Conservation (phyloP, 1,284 basidiomycete species). For the Trichosporon sp. region DNA sequence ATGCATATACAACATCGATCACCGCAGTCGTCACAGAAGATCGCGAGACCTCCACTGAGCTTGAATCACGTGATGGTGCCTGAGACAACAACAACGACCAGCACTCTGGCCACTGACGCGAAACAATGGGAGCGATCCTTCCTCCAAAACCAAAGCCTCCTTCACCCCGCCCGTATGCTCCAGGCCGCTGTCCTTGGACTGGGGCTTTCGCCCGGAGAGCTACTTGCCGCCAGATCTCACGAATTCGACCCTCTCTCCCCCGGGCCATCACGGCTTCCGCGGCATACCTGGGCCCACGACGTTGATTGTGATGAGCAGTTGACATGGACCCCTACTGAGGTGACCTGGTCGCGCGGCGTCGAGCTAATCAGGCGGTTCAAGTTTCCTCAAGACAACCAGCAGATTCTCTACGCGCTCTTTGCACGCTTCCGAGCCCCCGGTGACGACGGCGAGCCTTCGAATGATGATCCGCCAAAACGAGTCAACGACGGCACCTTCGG, state of each 20-base stretch:
- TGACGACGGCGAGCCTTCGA: conserved; percentile 6
- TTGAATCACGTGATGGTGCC: conserved; percentile 1
- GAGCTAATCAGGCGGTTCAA: conserved; percentile 73
- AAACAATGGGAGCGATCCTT: too few relatives aligned
- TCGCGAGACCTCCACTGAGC: neutral
- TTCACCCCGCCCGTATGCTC: conserved; percentile 1
- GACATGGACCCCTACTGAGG: conserved; percentile 69
- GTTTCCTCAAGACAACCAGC: conserved; percentile 69
- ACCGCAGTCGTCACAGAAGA: too few relatives aligned
- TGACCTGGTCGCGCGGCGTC: conserved; percentile 70
- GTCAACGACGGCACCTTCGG: conserved; percentile 44
- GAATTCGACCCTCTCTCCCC: conserved; percentile 15
- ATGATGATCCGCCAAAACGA: conserved; percentile 34
- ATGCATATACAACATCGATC: too few relatives aligned
- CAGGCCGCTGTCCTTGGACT: conserved; percentile 19
- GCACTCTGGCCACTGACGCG: neutral
- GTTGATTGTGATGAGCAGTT: conserved; percentile 60
- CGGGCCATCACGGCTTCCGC: neutral
- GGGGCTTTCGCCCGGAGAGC: conserved; percentile 14
- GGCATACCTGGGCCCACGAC: conserved; percentile 7
- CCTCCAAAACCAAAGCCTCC: neutral
- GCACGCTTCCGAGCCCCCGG: conserved; percentile 52
- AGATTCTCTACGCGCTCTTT: conserved; percentile 73
- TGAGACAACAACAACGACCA: conserved; percentile 13
- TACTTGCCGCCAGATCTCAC: neutral